These are phyloP conservation scores for Chenopodium berlandieri DNA, from an alignment of 148 eudicot genomes.

Conservation along the genomic window DNA sequence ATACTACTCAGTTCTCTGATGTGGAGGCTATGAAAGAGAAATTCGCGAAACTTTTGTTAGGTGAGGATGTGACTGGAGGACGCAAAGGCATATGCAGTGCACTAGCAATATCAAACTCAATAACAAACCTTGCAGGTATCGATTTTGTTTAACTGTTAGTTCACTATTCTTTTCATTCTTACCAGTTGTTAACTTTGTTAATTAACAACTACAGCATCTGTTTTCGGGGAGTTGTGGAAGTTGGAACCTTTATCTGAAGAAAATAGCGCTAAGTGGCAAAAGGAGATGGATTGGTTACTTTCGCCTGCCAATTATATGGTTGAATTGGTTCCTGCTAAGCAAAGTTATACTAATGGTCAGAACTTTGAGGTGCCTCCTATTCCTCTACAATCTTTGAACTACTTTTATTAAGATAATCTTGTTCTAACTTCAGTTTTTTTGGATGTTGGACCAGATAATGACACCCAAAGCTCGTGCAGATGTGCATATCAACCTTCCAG, in stretches of 20 bases:
- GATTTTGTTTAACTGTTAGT: neutral
- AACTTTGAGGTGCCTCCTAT: constrained; percentile 57
- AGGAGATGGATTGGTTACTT: constrained; percentile 91
- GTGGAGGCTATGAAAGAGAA: constrained; percentile 72
- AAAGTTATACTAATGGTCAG: constrained; percentile 60
- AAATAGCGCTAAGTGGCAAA: constrained; percentile 65
- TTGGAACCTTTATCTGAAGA: constrained; percentile 86
- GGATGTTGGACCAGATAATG: constrained; percentile 63
- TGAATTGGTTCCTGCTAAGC: constrained; percentile 90
- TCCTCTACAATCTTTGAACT: constrained; percentile 1
- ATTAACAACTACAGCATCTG: constrained; percentile 54
- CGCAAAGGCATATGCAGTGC: constrained; percentile 62
- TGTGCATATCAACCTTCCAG: constrained; percentile 75
- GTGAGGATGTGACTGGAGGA: constrained; percentile 93
- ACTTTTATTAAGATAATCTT: neutral
- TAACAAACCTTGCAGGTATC: constrained; percentile 78
- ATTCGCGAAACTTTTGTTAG: constrained; percentile 79
- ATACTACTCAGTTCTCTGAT: constrained; percentile 46
- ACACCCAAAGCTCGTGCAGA: constrained; percentile 84
- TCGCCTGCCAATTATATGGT: constrained; percentile 91
- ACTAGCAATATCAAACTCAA: constrained; percentile 75
- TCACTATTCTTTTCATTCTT: neutral
- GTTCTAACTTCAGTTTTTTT: neutral
- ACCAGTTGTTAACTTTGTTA: neutral
- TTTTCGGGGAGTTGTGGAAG: constrained; percentile 97